Evolutionary conservation across 768 basidiomycete genomes (phyloP), one percentile per base, ranked within the genome.

Genomic region (Tephrocybe sp.): DNA sequence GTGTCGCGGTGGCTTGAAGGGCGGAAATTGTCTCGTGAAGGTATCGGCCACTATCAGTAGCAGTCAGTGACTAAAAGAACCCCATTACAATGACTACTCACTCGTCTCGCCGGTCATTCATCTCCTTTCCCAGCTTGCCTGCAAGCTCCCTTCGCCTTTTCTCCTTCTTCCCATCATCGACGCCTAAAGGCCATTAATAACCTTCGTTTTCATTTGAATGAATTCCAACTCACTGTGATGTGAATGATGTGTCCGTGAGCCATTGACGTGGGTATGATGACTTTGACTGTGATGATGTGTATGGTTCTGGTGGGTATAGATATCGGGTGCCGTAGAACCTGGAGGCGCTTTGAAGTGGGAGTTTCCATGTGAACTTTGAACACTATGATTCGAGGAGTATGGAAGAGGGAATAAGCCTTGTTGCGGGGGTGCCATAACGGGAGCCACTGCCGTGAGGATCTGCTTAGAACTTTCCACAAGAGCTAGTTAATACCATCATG

Each of bases 101-200:
- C 88, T 89, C 87, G 62, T 89, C 87, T 56, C 85, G 71, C 50
- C 86, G 74, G 64, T 90, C 87, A 59, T 63, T 75, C 70, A 86
- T 77, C 57, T 89, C 87, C 64, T 84, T 88, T 18, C 80, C 81
- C 22, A 85, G 64, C 69, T 82, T 86, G 44, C 81, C 79, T 15
- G 80, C 75, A 26, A 84, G 62, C 48, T 89, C 87, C 58, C 81
- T 84, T 52, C 83, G 73, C 65, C 81, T 79, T 73, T 78, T 83
- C 47, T 86, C 86, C 60, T 78, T 80, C 70, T 81, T 73, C 34
- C 63, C 69, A 28, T 76, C 77, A 46, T 75, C 70, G 5, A 50
- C n/a, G n/a, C n/a, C n/a, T n/a, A n/a, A n/a, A n/a, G n/a, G n/a
- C n/a, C n/a, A n/a, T n/a, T n/a, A n/a, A n/a, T n/a, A n/a, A n/a